These are phyloP conservation scores for Naematelia aurantialba DNA, from an alignment of 768 basidiomycete genomes.

Conservation along the genomic window DNA sequence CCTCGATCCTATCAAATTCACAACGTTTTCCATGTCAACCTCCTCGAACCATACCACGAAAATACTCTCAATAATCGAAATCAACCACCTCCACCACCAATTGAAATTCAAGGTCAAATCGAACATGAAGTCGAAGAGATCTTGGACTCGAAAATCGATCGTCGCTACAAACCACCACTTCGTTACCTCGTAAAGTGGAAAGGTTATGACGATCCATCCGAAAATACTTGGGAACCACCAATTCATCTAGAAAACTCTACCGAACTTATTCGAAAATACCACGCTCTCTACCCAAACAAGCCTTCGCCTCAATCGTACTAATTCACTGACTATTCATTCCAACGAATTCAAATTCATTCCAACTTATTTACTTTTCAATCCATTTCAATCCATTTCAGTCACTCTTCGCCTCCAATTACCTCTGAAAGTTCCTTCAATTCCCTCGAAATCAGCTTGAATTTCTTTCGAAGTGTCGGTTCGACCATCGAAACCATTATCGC, in stretches of 20 bases:
- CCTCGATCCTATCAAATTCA: constrained; percentile 20
- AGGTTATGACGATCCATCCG: constrained; percentile 11
- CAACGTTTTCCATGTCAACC: constrained; percentile 27
- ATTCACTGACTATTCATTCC: no score
- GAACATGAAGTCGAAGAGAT: constrained; percentile 12
- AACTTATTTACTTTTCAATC: no score
- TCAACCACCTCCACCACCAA: constrained; percentile 4
- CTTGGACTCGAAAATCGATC: constrained; percentile 4
- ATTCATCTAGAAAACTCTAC: not conserved
- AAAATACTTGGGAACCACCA: constrained; percentile 6
- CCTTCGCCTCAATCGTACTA: no score
- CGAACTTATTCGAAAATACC: constrained; percentile 1
- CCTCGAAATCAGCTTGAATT: no score
- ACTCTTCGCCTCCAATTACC: no score
- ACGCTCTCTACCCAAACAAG: no score
- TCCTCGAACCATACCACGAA: constrained; percentile 6
- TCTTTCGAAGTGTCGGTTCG: no score
- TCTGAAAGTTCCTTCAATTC: no score
- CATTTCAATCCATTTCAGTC: no score
- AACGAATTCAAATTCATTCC: no score
- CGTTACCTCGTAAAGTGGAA: constrained; percentile 15
- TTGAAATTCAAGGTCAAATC: not conserved
- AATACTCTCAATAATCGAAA: not conserved
- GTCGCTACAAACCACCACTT: not conserved
- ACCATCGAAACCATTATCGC: no score